Conservation (phyloP, 2,329 filamentous ascomycete genomes). For the Decorospora gaudefroyi region DNA sequence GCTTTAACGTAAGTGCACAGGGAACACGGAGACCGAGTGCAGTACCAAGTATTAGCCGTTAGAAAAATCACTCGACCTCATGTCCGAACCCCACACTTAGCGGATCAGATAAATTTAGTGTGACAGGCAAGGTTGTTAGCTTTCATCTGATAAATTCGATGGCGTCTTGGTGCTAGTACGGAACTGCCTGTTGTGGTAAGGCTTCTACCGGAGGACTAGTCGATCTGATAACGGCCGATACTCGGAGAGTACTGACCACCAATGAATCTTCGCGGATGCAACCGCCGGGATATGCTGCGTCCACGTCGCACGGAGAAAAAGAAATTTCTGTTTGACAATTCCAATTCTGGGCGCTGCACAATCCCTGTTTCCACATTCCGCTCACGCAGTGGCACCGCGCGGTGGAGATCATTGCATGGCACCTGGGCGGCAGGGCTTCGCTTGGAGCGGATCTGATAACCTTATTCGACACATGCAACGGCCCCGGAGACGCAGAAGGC, state of each 20-base stretch:
- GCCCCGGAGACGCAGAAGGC: slow-evolving; percentile 12
- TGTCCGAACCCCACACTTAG: slow-evolving; percentile 24
- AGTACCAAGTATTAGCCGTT: slow-evolving; percentile 32
- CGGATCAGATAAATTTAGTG: slow-evolving; percentile 40
- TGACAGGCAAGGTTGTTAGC: slow-evolving; percentile 20
- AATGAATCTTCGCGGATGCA: too few relatives aligned
- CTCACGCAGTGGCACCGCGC: not conserved
- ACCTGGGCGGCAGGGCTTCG: slow-evolving; percentile 15
- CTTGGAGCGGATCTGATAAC: slow-evolving; percentile 36
- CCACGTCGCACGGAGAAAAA: too few relatives aligned
- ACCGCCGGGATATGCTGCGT: too few relatives aligned
- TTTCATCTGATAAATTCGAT: slow-evolving; percentile 44
- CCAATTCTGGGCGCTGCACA: too few relatives aligned
- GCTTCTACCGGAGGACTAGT: slow-evolving; percentile 35
- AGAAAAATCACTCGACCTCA: slow-evolving; percentile 16
- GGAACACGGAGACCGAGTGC: slow-evolving; percentile 2
- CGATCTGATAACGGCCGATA: slow-evolving; percentile 42
- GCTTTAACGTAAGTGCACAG: slow-evolving; percentile 24
- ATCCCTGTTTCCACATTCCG: too few relatives aligned
- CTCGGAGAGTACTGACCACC: slow-evolving; percentile 21
- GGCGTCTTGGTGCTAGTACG: slow-evolving; percentile 16
- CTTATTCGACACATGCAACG: slow-evolving; percentile 17
- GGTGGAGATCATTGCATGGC: not conserved
- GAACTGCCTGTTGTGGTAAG: slow-evolving; percentile 27
- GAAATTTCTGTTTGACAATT: too few relatives aligned